Base-by-base conservation (phyloP, 345 rosid species). In the Gossypium herbaceum region DNA sequence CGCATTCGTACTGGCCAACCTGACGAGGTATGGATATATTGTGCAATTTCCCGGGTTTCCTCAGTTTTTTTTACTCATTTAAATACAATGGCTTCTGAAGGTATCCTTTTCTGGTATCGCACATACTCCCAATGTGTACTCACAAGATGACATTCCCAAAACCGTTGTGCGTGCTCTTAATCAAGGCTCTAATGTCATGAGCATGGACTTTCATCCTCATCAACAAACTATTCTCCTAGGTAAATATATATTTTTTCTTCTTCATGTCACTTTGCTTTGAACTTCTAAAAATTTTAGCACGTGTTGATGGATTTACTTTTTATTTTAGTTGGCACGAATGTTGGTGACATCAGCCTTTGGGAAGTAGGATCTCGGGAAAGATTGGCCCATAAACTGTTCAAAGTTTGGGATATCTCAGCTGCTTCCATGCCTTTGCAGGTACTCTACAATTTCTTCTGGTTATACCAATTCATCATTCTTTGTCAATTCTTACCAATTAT, bases 121-220 rank as follows among this genome's bases (percentile, higher is more conserved):
- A 9, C 91, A 86, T 79, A 67, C 88, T 66, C 86, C 87, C 54
- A 87, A 84, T 76, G 66, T 81, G 61, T 17, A 50, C 17, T 29
- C 73, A 41, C 78, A 79, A 20, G 76, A 56, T 50, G 91, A 89
- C 83, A 83, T 86, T 59, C 97, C 98, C 25, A 83, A 80, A 81
- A 84, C 68, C 7, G 90, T 91, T 69, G 77, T 73, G n/a, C 80
- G 75, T 81, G 83, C 83, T 72, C 76, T 93, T 68, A 81, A 76
- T 67, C 86, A 82, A 79, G 90, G 87, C 10, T 88, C 90, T 69
- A 74, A 85, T 76, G 89, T 91, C 19, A 85, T 76, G 73, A 88
- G 90, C 97, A 85, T 93, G 87, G 98, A 87, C 77, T 93, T 93
- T 78, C 97, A 91, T 84, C 97, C 98, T 29, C 74, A 82, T 74